A percentile compares a stretch with the other conserved stretches of the same genome.
phyloP scores from a whole-genome alignment of 176 grass and related monocot genomes.

The Panicum miliaceum region DNA sequence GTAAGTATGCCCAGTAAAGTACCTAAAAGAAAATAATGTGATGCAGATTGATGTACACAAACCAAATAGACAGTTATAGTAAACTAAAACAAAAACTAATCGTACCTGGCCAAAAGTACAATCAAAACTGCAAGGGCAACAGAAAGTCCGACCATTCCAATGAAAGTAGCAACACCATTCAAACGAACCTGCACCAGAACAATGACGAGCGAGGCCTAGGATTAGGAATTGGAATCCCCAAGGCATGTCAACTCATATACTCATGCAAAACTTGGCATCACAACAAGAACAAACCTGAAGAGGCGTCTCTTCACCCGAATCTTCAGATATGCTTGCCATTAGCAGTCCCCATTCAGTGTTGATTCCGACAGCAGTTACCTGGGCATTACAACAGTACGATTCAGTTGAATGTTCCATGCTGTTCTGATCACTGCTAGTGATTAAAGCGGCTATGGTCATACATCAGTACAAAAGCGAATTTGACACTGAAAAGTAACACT shows the following conservation, averaged over 20 bases:
- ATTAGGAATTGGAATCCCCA: too few species aligned
- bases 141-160: constrained; percentile 83
- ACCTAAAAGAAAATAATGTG: constrained; percentile 61
- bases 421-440: not conserved
- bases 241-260: constrained; percentile 20
- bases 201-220: too few species aligned
- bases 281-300: constrained; percentile 68
- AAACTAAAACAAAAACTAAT: not conserved
- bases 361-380: constrained; percentile 94
- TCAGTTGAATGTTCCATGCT: not conserved
- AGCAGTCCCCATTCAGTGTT: constrained; percentile 95
- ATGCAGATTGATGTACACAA: constrained; percentile 1
- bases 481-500: not conserved
- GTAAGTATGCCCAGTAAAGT: constrained; percentile 79
- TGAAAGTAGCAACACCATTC: constrained; percentile 95
- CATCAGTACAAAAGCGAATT: not conserved
- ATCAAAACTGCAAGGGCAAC: constrained; percentile 73
- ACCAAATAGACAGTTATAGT: constrained; percentile 8
- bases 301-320: constrained; percentile 97
- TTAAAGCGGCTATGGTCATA: not conserved
- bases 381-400: constrained; percentile 38
- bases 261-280: constrained; percentile 1
- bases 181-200: constrained; percentile 71
- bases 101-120: constrained; percentile 82
- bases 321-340: constrained; percentile 99